Percentiles rank a stretch among this genome's conserved stretches.
These are phyloP conservation scores for Rhexocercosporidium sp. DNA, from an alignment of 2,329 filamentous ascomycete genomes.

Conservation along the genomic window DNA sequence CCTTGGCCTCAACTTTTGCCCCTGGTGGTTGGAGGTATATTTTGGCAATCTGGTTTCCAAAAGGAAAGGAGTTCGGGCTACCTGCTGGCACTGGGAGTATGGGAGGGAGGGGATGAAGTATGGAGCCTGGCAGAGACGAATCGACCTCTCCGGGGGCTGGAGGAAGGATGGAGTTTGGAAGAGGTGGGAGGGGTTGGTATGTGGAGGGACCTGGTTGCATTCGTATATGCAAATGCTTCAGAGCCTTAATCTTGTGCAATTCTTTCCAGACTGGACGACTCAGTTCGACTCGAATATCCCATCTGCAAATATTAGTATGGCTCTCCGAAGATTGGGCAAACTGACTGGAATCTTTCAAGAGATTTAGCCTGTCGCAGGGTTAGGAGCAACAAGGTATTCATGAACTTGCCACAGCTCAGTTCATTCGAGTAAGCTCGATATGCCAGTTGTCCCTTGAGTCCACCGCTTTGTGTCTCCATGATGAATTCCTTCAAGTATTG, in stretches of 20 bases:
- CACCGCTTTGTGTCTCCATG: constrained; percentile 60
- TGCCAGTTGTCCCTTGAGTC: constrained; percentile 56
- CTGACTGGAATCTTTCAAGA: constrained; percentile 62
- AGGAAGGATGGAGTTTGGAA: constrained; percentile 14
- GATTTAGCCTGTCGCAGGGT: constrained; percentile 59
- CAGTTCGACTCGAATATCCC: constrained; percentile 69
- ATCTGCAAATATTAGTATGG: constrained; percentile 46
- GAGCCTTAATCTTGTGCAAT: constrained; percentile 57
- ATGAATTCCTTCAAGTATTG: constrained; percentile 60
- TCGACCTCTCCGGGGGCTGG: neutral
- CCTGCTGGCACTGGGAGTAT: neutral
- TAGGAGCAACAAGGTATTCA: constrained; percentile 64
- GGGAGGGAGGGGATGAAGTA: constrained; percentile 3
- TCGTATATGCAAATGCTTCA: constrained; percentile 61
- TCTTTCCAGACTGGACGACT: constrained; percentile 61
- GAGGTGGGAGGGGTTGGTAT: constrained; percentile 52
- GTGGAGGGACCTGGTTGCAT: constrained; percentile 63
- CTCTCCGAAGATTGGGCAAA: neutral
- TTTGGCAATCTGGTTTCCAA: constrained; percentile 21
- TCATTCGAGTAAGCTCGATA: constrained; percentile 61
- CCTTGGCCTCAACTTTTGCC: neutral
- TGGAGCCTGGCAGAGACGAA: neutral
- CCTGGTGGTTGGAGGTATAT: constrained; percentile 13
- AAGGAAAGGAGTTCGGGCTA: constrained; percentile 13
- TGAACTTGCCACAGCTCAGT: constrained; percentile 64